Conservation (phyloP, 176 grass and related monocot species). For the Cenchrus americanus region DNA sequence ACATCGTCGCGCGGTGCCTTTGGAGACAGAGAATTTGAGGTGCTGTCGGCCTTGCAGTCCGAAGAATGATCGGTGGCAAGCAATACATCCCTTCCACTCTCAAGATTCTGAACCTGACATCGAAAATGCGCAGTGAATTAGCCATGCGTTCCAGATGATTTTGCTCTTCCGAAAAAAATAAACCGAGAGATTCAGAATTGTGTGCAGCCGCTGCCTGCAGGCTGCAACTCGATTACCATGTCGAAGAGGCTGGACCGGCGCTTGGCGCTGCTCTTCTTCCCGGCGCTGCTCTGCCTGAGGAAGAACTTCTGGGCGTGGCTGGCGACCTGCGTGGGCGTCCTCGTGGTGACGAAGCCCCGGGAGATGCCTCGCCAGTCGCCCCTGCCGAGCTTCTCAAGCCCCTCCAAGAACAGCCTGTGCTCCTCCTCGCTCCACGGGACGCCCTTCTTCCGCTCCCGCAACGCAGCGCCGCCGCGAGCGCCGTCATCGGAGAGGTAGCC, state of each 20-base stretch:
- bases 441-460: slow-evolving; percentile 69
- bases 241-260: slow-evolving; percentile 75
- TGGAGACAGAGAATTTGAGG: background rate
- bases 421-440: slow-evolving; percentile 84
- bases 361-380: slow-evolving; percentile 90
- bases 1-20: background rate
- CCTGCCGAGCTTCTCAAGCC: slow-evolving; percentile 70
- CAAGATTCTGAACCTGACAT: slow-evolving; percentile 5
- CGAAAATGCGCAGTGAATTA: background rate
- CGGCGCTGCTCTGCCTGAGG: slow-evolving; percentile 53
- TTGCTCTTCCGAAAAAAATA: background rate
- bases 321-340: slow-evolving; percentile 76
- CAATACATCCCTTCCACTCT: background rate
- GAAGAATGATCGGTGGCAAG: background rate
- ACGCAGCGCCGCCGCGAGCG: slow-evolving; percentile 8
- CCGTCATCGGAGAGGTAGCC: slow-evolving; percentile 60
- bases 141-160: background rate
- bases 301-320: slow-evolving; percentile 91
- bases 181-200: background rate
- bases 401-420: slow-evolving; percentile 64
- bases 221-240: slow-evolving; percentile 46
- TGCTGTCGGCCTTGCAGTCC: background rate
- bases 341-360: slow-evolving; percentile 66
- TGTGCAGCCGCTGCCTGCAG: too few species aligned
- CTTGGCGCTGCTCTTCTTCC: slow-evolving; percentile 50